Evolutionary conservation across 73 alveolate genomes (phyloP).

Genomic region (Strombidium stylifer): DNA sequence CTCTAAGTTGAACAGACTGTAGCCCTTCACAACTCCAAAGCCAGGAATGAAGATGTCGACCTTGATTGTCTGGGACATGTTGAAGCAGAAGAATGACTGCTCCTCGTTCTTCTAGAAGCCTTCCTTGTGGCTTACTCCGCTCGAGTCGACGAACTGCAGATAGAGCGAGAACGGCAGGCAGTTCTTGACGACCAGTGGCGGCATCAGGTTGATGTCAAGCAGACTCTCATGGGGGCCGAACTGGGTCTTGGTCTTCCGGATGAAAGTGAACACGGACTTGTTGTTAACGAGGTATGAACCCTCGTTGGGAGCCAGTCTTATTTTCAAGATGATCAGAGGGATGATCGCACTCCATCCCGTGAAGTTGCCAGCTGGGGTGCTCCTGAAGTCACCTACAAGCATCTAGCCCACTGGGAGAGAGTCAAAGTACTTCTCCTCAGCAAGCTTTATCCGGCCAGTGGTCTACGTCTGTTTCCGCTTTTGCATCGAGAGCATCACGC

Average conservation of each 20-base stretch:
- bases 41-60: too few species aligned
- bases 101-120: slow-evolving; percentile 37
- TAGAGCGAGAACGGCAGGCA: slow-evolving; percentile 39
- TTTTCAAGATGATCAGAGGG: slow-evolving; percentile 9
- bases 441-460: too few species aligned
- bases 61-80: slow-evolving; percentile 8
- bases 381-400: slow-evolving; percentile 14
- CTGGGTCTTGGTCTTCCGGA: slow-evolving; percentile 27
- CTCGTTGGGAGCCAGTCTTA: slow-evolving; percentile 13
- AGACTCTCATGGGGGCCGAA: too few species aligned
- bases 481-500: background rate
- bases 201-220: slow-evolving; percentile 37
- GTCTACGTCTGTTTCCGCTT: slow-evolving; percentile 7
- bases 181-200: slow-evolving; percentile 50
- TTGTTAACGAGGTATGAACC: slow-evolving; percentile 36
- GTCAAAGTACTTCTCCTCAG: background rate
- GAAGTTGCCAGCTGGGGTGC: background rate
- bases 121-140: slow-evolving; percentile 7
- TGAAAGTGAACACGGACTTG: slow-evolving; percentile 27
- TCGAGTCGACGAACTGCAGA: slow-evolving; percentile 20
- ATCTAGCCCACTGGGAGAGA: slow-evolving; percentile 12
- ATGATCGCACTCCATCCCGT: slow-evolving; percentile 23
- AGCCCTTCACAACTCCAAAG: too few species aligned
- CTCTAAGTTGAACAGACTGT: too few species aligned
- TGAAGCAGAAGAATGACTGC: slow-evolving; percentile 17